These are phyloP conservation scores for Coccomyxa sp. DNA, from an alignment of 139 green algal species.

Conservation along the genomic window DNA sequence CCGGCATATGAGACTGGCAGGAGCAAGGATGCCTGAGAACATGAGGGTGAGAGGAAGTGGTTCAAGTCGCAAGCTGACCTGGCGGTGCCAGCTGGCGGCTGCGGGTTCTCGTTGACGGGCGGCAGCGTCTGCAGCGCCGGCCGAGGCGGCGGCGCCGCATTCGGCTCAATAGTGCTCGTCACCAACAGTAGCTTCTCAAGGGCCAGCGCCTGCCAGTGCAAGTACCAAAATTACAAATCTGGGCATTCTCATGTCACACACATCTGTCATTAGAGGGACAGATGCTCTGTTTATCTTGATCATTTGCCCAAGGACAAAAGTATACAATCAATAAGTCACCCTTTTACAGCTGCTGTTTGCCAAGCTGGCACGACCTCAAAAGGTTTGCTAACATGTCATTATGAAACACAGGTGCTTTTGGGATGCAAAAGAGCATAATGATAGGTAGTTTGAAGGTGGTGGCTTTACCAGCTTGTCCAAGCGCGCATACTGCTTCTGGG, in stretches of 20 bases:
- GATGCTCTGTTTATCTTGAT: background rate
- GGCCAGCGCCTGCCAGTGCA: slow-evolving; percentile 22
- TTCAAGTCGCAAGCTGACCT: too few relatives aligned
- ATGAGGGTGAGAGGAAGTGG: too few relatives aligned
- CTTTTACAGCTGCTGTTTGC: background rate
- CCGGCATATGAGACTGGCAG: too few relatives aligned
- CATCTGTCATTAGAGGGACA: background rate
- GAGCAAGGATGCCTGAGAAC: too few relatives aligned
- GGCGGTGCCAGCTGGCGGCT: background rate
- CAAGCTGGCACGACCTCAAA: too few relatives aligned
- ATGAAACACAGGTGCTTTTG: too few relatives aligned
- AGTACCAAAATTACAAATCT: background rate
- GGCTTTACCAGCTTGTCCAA: slow-evolving; percentile 56
- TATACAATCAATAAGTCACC: background rate
- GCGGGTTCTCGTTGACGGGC: slow-evolving; percentile 46
- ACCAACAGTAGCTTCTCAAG: slow-evolving; percentile 61
- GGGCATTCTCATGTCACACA: background rate
- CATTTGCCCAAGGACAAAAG: background rate
- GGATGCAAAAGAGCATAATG: too few relatives aligned
- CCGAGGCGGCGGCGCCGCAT: slow-evolving; percentile 7
- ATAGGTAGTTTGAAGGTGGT: background rate
- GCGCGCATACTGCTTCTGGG: slow-evolving; percentile 59
- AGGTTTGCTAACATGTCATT: too few relatives aligned
- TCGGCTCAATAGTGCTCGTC: slow-evolving; percentile 28
- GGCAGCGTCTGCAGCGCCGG: slow-evolving; percentile 20